Evolutionary conservation across 129 eudicot species (phyloP).

Genomic region (Centella asiatica): DNA sequence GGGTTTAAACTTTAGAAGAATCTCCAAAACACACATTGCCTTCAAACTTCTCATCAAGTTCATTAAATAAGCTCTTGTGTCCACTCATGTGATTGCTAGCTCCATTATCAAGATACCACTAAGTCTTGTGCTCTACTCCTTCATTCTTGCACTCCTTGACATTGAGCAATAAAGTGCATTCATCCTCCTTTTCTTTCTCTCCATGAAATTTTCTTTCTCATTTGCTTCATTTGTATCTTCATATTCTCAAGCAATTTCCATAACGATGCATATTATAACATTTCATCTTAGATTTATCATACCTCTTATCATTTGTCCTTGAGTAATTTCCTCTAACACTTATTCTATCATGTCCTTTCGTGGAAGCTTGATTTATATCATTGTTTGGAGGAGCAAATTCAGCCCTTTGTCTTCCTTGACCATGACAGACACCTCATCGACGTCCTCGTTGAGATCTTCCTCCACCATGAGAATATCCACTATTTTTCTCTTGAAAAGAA

Average conservation of each 20-base stretch:
- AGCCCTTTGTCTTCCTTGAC: background rate
- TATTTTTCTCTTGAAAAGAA: background rate
- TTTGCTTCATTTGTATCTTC: background rate
- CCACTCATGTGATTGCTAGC: slow-evolving; percentile 7
- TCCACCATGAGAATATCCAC: background rate
- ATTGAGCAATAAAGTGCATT: background rate
- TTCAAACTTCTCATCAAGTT: background rate
- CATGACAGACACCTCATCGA: background rate
- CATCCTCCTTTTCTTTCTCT: background rate
- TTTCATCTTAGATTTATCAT: background rate
- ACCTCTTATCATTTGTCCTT: background rate
- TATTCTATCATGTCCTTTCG: background rate
- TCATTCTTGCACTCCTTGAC: background rate
- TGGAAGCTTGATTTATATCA: background rate
- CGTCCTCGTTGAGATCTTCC: slow-evolving; percentile 1
- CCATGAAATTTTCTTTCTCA: background rate
- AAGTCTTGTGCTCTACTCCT: no score
- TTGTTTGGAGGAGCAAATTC: background rate
- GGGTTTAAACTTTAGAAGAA: background rate
- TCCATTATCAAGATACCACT: slow-evolving; percentile 3
- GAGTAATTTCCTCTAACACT: background rate
- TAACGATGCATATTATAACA: background rate
- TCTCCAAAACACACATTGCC: background rate
- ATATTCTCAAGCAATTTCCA: background rate
- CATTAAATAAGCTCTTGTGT: background rate